Base-by-base conservation (phyloP, 768 basidiomycete genomes). In the Suillus lakei region DNA sequence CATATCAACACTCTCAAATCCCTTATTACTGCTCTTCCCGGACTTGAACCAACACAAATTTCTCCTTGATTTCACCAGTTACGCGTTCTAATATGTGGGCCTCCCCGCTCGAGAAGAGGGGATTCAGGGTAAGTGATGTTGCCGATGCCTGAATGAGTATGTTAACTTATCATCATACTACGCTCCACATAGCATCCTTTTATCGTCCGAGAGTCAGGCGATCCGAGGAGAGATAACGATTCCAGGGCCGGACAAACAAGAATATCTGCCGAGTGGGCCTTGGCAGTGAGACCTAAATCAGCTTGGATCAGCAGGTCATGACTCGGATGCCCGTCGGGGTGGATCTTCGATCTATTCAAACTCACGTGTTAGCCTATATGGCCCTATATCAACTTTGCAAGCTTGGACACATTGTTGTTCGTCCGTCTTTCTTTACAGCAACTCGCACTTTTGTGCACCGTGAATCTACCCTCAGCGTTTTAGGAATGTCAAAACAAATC, bases 401-500 rank as follows among this genome's bases (percentile, higher is more conserved):
- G 30, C 48, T 51, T 28, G 9, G 9, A 53, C 32, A 30, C 51
- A 9, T 53, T 3, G 51, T 9, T 9, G 1, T 2, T n/a, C 32
- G 30, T 54, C 53, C 18, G 4, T 36, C 53, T 13, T 12, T 4
- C 10, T n/a, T 13, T 32, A 54, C 21, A 54, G 32, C 30, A 32
- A 32, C 18, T 21, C 10, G 51, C 4, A 32, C 21, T 32, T n/a
- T 21, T 54, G 12, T n/a, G 12, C 32, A 13, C 6, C 21, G 32
- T 32, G 30, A 32, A 32, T 34, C 53, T n/a, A 2, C 21, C 53
- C 18, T 32, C 1, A 54, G 32, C 53, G 32, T 34, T 32, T 34
- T 54, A 32, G 21, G 6, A 10, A 54, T 54, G 53, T 34, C 53
- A 32, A 54, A 54, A 54, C 53, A 54, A 34, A 54, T 54, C 21